These are phyloP conservation scores for Dichomitus squalens DNA, from an alignment of 1,284 basidiomycete genomes.

Conservation along the genomic window DNA sequence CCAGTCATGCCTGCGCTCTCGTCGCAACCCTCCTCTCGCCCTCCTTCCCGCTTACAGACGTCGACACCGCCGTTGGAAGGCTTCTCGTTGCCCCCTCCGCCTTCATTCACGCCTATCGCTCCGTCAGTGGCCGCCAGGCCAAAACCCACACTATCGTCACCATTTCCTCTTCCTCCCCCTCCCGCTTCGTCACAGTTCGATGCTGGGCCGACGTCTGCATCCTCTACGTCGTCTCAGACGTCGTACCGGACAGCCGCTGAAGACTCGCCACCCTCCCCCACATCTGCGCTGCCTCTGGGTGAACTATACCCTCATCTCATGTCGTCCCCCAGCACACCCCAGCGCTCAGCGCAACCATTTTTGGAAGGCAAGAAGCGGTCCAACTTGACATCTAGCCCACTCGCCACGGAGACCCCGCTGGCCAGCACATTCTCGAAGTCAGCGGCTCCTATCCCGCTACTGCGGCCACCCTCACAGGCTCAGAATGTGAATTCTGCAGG, in stretches of 20 bases:
- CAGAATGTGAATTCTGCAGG: constrained; percentile 1
- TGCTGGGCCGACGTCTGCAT: constrained; percentile 27
- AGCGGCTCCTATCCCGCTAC: background rate
- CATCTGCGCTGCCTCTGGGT: constrained; percentile 17
- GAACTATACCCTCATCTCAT: constrained; percentile 17
- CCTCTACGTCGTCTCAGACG: constrained; percentile 16
- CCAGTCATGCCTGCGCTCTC: background rate
- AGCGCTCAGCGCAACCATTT: constrained; percentile 11
- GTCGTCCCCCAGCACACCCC: constrained; percentile 10
- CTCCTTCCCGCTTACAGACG: constrained; percentile 15
- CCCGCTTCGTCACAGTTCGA: constrained; percentile 42
- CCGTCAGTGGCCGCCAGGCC: background rate
- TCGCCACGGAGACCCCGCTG: constrained; percentile 4
- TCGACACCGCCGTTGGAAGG: constrained; percentile 9
- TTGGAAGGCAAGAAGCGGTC: background rate
- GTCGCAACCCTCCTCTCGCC: constrained; percentile 11
- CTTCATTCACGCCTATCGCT: constrained; percentile 14
- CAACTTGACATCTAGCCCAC: background rate
- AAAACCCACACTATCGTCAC: constrained; percentile 18
- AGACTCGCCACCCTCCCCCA: constrained; percentile 12
- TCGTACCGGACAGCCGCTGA: constrained; percentile 20
- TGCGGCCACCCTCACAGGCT: background rate
- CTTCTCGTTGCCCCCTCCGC: constrained; percentile 23
- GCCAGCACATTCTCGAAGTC: constrained; percentile 8
- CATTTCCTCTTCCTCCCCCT: constrained; percentile 33